Conservation (phyloP, 768 basidiomycete genomes). For the Suillus brevipes region DNA sequence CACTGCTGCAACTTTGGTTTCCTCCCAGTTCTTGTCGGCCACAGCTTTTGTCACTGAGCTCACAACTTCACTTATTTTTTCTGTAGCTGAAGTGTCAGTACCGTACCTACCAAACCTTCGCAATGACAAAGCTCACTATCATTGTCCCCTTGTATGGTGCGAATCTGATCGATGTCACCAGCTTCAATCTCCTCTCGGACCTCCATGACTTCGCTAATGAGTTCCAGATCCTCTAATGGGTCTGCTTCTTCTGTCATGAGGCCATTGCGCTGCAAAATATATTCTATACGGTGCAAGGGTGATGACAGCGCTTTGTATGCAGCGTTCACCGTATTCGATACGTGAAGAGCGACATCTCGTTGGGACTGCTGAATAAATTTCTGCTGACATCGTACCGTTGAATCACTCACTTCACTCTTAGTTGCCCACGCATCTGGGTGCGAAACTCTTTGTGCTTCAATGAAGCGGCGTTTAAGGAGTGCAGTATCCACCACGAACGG, state of each 20-base stretch:
- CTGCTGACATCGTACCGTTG: background rate
- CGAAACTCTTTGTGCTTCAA: slow-evolving; percentile 69
- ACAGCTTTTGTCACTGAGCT: slow-evolving; percentile 51
- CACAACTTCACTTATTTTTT: slow-evolving; percentile 48
- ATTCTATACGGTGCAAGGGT: slow-evolving; percentile 77
- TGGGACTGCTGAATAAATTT: slow-evolving; percentile 20
- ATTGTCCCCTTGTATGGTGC: slow-evolving; percentile 53
- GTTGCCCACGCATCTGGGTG: slow-evolving; percentile 89
- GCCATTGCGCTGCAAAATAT: slow-evolving; percentile 70
- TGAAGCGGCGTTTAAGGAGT: slow-evolving; percentile 63
- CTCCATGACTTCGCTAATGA: slow-evolving; percentile 80
- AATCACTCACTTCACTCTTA: slow-evolving; percentile 52
- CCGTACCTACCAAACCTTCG: background rate
- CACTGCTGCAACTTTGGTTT: slow-evolving; percentile 59
- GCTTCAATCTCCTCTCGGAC: slow-evolving; percentile 76
- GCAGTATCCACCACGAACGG: slow-evolving; percentile 68
- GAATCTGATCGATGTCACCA: slow-evolving; percentile 47
- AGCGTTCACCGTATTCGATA: slow-evolving; percentile 78
- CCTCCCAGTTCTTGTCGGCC: slow-evolving; percentile 50
- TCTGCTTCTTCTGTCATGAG: slow-evolving; percentile 65
- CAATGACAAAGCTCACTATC: slow-evolving; percentile 40
- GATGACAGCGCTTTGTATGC: slow-evolving; percentile 77
- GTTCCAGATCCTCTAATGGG: slow-evolving; percentile 63
- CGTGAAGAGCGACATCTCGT: slow-evolving; percentile 21
- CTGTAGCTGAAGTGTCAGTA: slow-evolving; percentile 37